These are phyloP conservation scores for Xylariaceae sp. DNA, from an alignment of 2,329 filamentous ascomycete species.

Conservation along the genomic window DNA sequence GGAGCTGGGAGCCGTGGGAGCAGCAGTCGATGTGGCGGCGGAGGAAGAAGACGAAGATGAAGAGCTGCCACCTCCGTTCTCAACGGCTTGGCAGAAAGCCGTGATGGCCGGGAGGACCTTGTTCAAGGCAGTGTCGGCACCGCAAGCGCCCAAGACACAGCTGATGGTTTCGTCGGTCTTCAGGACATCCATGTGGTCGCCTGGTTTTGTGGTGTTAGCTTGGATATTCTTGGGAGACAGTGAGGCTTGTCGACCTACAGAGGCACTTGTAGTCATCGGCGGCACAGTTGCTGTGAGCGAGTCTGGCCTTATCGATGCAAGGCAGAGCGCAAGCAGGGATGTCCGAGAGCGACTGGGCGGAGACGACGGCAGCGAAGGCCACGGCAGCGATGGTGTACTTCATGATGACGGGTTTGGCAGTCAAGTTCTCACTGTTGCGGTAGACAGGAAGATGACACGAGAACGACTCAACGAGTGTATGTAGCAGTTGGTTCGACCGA, in stretches of 20 bases:
- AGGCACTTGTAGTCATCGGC: slow-evolving; percentile 25
- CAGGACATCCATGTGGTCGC: slow-evolving; percentile 18
- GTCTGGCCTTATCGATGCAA: slow-evolving; percentile 22
- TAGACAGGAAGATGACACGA: slow-evolving; percentile 1
- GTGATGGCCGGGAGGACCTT: slow-evolving; percentile 25
- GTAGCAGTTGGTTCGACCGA: not conserved
- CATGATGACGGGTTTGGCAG: slow-evolving; percentile 21
- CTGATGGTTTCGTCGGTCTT: slow-evolving; percentile 17
- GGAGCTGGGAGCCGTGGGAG: slow-evolving; percentile 1
- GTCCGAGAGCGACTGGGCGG: slow-evolving; percentile 23
- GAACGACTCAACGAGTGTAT: slow-evolving; percentile 4
- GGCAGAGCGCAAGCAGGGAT: slow-evolving; percentile 25
- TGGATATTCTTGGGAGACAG: not conserved
- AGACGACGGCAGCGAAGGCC: slow-evolving; percentile 21
- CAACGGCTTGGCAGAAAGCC: slow-evolving; percentile 22
- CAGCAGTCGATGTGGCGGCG: slow-evolving; percentile 1
- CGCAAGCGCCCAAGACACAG: slow-evolving; percentile 24
- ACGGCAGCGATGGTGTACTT: slow-evolving; percentile 23
- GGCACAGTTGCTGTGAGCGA: slow-evolving; percentile 18
- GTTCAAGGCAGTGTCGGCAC: slow-evolving; percentile 17
- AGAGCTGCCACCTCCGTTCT: slow-evolving; percentile 10
- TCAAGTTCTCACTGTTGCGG: not conserved
- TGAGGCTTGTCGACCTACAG: slow-evolving; percentile 17
- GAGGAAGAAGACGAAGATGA: slow-evolving; percentile 1
- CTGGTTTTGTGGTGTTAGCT: slow-evolving; percentile 7